Conservation (phyloP, 148 eudicot genomes). For the Nepenthes mirabilis region DNA sequence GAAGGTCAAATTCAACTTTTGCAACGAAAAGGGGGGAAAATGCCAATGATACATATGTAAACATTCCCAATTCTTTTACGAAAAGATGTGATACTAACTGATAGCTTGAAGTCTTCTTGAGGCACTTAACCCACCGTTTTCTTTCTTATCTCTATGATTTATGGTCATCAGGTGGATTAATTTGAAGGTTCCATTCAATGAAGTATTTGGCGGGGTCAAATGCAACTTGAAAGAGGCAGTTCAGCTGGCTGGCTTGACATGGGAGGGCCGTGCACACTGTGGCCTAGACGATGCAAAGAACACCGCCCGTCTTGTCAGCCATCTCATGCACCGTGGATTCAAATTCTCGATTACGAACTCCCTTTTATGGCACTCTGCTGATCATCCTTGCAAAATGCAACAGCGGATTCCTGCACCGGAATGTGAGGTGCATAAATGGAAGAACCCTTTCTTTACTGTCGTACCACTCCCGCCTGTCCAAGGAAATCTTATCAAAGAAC, state of each 20-base stretch:
- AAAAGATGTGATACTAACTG: neutral
- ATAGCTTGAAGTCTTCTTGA: neutral
- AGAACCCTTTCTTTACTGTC: slow-evolving; percentile 10
- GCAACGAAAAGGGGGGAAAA: too few species aligned
- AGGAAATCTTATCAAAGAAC: slow-evolving; percentile 12
- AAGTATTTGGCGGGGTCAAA: slow-evolving; percentile 42
- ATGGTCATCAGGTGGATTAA: slow-evolving; percentile 68
- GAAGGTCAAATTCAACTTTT: too few species aligned
- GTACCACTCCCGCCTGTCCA: slow-evolving; percentile 24
- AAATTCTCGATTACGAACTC: slow-evolving; percentile 62
- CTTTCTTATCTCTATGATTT: neutral
- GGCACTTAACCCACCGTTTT: neutral
- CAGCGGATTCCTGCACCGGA: neutral
- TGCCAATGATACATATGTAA: too few species aligned
- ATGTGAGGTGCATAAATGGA: slow-evolving; percentile 20
- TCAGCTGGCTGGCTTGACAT: slow-evolving; percentile 63
- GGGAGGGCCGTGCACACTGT: slow-evolving; percentile 94
- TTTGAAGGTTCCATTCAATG: slow-evolving; percentile 55
- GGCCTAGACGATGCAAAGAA: slow-evolving; percentile 94
- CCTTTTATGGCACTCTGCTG: slow-evolving; percentile 29
- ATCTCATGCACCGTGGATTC: slow-evolving; percentile 55
- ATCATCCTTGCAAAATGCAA: slow-evolving; percentile 21
- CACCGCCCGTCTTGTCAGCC: slow-evolving; percentile 64
- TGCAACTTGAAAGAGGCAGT: slow-evolving; percentile 87
- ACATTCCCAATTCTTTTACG: too few species aligned